phyloP scores from a whole-genome alignment of 208 protist genomes.

The Crithidia fasciculata region DNA sequence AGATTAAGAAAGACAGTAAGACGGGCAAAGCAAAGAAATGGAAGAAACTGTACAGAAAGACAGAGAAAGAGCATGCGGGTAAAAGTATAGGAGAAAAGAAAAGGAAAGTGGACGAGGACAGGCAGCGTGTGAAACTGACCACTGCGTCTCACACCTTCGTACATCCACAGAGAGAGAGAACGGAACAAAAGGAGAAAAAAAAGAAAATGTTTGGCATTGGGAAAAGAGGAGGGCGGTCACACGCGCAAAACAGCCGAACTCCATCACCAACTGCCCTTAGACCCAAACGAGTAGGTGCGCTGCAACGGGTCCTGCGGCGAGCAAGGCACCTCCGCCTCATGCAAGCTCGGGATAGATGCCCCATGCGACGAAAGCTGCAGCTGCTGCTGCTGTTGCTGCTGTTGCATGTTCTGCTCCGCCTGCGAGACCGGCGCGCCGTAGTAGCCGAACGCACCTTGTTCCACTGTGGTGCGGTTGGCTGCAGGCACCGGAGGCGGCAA shows the following conservation, averaged over 20 bases:
- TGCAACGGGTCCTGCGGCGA: neutral
- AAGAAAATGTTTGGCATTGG: too few species aligned
- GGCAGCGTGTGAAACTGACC: too few species aligned
- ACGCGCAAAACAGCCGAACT: neutral
- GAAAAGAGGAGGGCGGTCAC: neutral
- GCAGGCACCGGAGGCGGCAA: neutral
- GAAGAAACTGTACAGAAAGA: neutral
- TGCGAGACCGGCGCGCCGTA: neutral
- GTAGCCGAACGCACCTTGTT: neutral
- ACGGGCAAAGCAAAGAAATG: neutral
- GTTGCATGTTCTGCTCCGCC: too few species aligned
- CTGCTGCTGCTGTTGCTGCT: neutral
- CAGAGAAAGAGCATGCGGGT: neutral
- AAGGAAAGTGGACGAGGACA: conserved; percentile 13
- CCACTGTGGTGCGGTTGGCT: neutral
- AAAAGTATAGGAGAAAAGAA: neutral
- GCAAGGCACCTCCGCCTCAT: conserved; percentile 1
- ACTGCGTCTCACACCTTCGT: too few species aligned
- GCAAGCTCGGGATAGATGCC: neutral
- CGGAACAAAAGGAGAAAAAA: too few species aligned
- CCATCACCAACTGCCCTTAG: neutral
- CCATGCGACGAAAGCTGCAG: conserved; percentile 7
- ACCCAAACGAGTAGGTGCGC: neutral
- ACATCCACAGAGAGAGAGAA: too few species aligned
- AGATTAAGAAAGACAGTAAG: neutral